Percentiles rank a stretch among this genome's conserved stretches.
phyloP scores from a whole-genome alignment of 2,329 filamentous ascomycete species.

The Fusarium stilboides region DNA sequence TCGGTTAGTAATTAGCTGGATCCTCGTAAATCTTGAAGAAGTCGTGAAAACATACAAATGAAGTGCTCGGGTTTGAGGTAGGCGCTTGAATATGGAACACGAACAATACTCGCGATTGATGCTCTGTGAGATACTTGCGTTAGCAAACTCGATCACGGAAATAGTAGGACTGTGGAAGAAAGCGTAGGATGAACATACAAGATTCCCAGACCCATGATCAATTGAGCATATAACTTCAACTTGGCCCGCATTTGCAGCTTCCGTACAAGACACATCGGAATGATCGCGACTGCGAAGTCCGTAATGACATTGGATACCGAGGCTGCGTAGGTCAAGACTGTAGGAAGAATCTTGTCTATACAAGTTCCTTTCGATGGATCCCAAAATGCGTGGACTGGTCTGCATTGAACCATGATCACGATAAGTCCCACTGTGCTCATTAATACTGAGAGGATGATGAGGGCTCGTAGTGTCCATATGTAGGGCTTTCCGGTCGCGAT shows the following conservation, averaged over 20 bases:
- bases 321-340: conserved; percentile 17
- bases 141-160: not conserved
- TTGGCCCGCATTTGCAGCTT: conserved; percentile 29
- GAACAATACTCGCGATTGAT: conserved; percentile 24
- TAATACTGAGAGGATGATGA: conserved; percentile 2
- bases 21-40: too few relatives aligned
- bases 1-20: not conserved
- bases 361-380: conserved; percentile 10
- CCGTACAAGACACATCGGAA: conserved; percentile 18
- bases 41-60: not conserved
- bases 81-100: conserved; percentile 19
- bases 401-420: conserved; percentile 7
- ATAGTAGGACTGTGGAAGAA: too few relatives aligned
- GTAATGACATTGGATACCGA: conserved; percentile 27
- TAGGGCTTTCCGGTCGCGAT: conserved; percentile 10
- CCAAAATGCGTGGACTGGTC: conserved; percentile 13
- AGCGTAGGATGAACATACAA: conserved; percentile 4
- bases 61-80: not conserved
- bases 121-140: not conserved
- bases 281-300: conserved; percentile 13
- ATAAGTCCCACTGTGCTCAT: conserved; percentile 9
- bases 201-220: conserved; percentile 23
- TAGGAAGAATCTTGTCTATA: conserved; percentile 14
- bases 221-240: conserved; percentile 9
- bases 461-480: not conserved